These are phyloP conservation scores for Suillus brevipes DNA, from an alignment of 768 basidiomycete species.

Conservation along the genomic window DNA sequence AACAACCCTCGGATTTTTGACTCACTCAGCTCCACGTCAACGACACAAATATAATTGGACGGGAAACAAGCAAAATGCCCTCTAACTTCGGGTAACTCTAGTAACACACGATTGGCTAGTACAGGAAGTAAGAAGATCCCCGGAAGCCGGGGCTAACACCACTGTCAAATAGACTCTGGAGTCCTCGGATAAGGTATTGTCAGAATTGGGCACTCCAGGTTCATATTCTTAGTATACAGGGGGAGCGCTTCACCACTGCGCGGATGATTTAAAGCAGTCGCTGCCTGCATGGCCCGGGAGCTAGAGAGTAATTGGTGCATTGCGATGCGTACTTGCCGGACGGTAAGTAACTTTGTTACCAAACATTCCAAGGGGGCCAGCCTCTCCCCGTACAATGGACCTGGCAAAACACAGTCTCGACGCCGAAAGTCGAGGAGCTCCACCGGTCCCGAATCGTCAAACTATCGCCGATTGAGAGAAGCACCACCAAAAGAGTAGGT, in stretches of 20 bases:
- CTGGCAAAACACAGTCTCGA: background rate
- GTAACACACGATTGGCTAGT: background rate
- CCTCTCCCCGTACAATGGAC: background rate
- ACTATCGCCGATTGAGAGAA: conserved; percentile 27
- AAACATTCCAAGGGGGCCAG: background rate
- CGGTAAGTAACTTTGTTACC: background rate
- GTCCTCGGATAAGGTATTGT: conserved; percentile 12
- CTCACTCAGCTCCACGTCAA: background rate
- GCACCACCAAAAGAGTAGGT: conserved; percentile 19
- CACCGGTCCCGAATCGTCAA: conserved; percentile 6
- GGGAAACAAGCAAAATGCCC: background rate
- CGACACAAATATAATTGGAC: background rate
- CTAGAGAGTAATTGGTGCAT: background rate
- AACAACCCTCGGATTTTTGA: conserved; percentile 1
- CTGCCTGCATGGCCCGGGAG: background rate
- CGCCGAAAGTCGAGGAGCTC: background rate
- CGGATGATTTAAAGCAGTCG: background rate
- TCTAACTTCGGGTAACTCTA: background rate
- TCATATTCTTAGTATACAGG: conserved; percentile 1
- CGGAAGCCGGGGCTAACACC: conserved; percentile 4
- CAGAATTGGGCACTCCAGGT: background rate
- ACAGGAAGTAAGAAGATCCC: conserved; percentile 1
- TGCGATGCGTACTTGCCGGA: background rate
- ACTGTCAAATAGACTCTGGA: conserved; percentile 8
- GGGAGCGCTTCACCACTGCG: background rate